Base-by-base conservation (phyloP, 306 rosid genomes). In the Mucuna pruriens region DNA sequence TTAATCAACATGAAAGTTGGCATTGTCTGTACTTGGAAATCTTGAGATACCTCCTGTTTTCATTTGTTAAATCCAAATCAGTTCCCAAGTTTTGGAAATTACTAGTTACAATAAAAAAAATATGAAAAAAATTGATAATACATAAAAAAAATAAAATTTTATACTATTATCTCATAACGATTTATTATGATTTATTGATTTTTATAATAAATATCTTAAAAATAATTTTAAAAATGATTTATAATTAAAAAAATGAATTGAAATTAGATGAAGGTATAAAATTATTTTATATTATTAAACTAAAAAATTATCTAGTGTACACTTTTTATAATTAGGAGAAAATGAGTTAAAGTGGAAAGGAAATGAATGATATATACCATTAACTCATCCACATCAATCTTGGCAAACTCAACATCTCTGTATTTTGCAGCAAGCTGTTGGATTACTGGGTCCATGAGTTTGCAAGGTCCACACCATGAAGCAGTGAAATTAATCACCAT, bases 401-500 rank as follows among this genome's bases (percentile, higher is more conserved):
- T 82, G 70, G 91, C 36, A 68, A 91, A 90, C 84, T 84, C 91
- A 4, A 91, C 91, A 5, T 90, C 94, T 4, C 70, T 75, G 83
- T 79, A 91, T 82, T 81, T 83, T 15, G 76, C 84, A 34, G 91
- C 83, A 70, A 79, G 87, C 29, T 86, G 82, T 61, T 85, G 74
- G 55, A 91, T 73, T 19, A 51, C 36, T 12, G 91, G 88, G 65
- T 89, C 90, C 88, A 90, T 90, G 2, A 51, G 20, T 75, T 85
- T 86, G 79, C 97, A 93, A 26, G 97, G 94, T 80, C 86, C 85
- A 63, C 97, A 93, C 93, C 97, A 93, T 16, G 92, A 54, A 68
- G 98, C 92, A 15, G 90, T 80, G 89, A 93, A 93, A 73, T 90
- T 90, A 16, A 93, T 82, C 88, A 91, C 94, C 87, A 89, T 29